Percentiles rank a stretch among this genome's conserved stretches.
Evolutionary conservation across 2,329 filamentous ascomycete species (phyloP).

Genomic region (Phialophora macrospora): DNA sequence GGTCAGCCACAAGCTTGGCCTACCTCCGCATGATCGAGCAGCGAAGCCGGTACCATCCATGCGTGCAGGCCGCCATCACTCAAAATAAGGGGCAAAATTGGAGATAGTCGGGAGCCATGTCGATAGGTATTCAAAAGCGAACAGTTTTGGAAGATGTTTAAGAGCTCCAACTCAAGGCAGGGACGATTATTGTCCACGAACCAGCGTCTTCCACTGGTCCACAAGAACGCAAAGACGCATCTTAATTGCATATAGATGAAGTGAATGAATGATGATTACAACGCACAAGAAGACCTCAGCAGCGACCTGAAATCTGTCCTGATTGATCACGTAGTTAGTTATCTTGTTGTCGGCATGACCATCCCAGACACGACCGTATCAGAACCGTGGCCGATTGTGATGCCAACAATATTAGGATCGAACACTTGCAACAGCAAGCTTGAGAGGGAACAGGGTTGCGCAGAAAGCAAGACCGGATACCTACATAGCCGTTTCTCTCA

Average conservation of each 20-base stretch:
- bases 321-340: background rate
- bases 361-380: too few species aligned
- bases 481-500: too few species aligned
- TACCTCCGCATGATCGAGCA: background rate
- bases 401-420: too few species aligned
- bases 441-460: too few species aligned
- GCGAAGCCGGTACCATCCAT: background rate
- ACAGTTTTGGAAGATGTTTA: background rate
- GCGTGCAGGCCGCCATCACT: background rate
- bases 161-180: background rate
- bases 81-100: background rate
- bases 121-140: background rate
- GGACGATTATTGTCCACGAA: background rate
- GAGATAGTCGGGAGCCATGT: background rate
- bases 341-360: background rate
- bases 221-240: background rate
- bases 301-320: background rate
- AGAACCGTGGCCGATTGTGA: too few species aligned
- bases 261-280: background rate
- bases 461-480: too few species aligned
- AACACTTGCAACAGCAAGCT: too few species aligned
- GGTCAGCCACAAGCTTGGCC: slow-evolving; percentile 9
- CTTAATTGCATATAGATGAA: background rate
- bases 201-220: background rate
- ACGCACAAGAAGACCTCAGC: background rate